Percentiles rank a stretch among this genome's conserved stretches.
These are phyloP conservation scores for Boechera divaricarpa DNA, from an alignment of 345 rosid species.

Conservation along the genomic window DNA sequence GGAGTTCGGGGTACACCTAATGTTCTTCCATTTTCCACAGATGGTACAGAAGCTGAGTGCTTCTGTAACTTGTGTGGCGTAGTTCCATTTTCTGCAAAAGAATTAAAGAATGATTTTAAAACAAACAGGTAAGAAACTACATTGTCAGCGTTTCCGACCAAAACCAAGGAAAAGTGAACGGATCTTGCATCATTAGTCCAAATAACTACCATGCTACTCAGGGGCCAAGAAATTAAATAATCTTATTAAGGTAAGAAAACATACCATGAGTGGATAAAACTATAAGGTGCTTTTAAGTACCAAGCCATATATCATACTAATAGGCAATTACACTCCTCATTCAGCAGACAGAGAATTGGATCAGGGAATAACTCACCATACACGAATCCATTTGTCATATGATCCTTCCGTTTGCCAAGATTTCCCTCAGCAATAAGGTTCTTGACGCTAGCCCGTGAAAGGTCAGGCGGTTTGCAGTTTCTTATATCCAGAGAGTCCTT, in stretches of 20 bases:
- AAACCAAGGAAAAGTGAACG: neutral
- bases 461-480: slow-evolving; percentile 24
- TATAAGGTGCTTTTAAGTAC: slow-evolving; percentile 34
- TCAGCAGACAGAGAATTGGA: slow-evolving; percentile 42
- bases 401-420: slow-evolving; percentile 66
- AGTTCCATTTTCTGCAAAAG: slow-evolving; percentile 53
- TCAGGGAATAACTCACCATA: slow-evolving; percentile 62
- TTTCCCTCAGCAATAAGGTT: slow-evolving; percentile 40
- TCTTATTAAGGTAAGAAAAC: slow-evolving; percentile 33
- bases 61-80: slow-evolving; percentile 54
- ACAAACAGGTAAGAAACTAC: neutral
- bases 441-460: slow-evolving; percentile 25
- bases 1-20: slow-evolving; percentile 47
- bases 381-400: slow-evolving; percentile 60
- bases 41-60: slow-evolving; percentile 43
- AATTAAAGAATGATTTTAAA: slow-evolving; percentile 25
- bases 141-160: slow-evolving; percentile 44
- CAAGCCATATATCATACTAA: slow-evolving; percentile 32
- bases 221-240: neutral
- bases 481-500: slow-evolving; percentile 24
- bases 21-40: slow-evolving; percentile 54
- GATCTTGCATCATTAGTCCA: neutral
- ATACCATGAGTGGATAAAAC: slow-evolving; percentile 37
- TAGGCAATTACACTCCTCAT: slow-evolving; percentile 41
- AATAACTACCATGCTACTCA: neutral